Conservation (phyloP, 2,329 filamentous ascomycete genomes). For the Juglanconis juglandina region DNA sequence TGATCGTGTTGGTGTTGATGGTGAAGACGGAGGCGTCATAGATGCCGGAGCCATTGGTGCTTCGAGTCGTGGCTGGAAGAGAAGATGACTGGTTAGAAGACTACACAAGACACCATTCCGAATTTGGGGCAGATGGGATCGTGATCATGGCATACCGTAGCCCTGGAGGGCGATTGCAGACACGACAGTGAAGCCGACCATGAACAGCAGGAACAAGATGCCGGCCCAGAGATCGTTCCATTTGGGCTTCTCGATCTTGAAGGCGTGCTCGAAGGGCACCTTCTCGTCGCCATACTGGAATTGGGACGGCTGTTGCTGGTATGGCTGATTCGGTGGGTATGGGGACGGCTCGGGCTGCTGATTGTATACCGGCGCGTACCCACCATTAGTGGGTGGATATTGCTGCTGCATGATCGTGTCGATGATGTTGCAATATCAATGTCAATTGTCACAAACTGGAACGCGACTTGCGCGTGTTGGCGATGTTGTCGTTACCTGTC, state of each 20-base stretch:
- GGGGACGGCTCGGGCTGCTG: not conserved
- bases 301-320: constrained; percentile 6
- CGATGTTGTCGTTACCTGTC: not conserved
- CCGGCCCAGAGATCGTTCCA: constrained; percentile 91
- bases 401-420: not conserved
- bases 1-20: constrained; percentile 78
- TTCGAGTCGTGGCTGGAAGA: constrained; percentile 44
- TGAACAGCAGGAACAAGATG: constrained; percentile 47
- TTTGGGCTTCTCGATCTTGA: constrained; percentile 79
- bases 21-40: constrained; percentile 61
- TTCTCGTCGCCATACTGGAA: constrained; percentile 36
- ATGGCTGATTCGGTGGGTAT: not conserved
- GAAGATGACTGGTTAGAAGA: not conserved
- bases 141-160: constrained; percentile 49
- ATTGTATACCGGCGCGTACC: not conserved
- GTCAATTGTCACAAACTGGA: not conserved
- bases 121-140: not conserved
- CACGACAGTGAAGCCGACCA: constrained; percentile 67
- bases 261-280: constrained; percentile 71
- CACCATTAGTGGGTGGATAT: not conserved
- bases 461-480: not conserved
- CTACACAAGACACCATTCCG: not conserved
- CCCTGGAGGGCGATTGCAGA: constrained; percentile 73
- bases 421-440: not conserved
- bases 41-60: constrained; percentile 67